Base-by-base conservation (phyloP, 371 early-diverging fungal genomes). In the Zychaea mexicana region DNA sequence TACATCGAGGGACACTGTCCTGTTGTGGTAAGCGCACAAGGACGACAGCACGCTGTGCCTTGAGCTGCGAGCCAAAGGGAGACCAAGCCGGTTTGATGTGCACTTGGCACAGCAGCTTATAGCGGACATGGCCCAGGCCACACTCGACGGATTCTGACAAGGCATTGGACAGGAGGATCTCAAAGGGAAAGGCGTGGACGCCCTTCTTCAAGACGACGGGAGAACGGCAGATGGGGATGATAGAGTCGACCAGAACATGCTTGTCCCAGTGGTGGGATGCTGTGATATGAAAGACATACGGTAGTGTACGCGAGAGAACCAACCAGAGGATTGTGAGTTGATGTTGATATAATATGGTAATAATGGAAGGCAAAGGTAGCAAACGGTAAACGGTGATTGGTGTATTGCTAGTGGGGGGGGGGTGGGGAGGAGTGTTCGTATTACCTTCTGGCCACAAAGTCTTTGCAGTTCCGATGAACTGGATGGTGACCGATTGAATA, bases 101-200 rank as follows among this genome's bases (percentile, higher is more conserved):
- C 30, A 76, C 70, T 52, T 71, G 68, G 36, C 76, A 73, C 45
- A 62, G 42, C 54, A 79, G 62, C 65, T 75, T 71, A 52, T 79
- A 79, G 2, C 72, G 71, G 12, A 79, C 72, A 45, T 61, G 67
- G 5, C 79, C 79, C 13, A 73, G 63, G 31, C 74, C 76, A 59
- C 79, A 79, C 42, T 79, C 79, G 15, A 79, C 70, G 8, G 79
- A 74, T 60, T 79, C 79, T 49, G 77, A 76, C 22, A 79, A 60
- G 8, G 74, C 68, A 63, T 72, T 79, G 49, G 79, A 76, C 46
- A 79, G 49, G 19, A 72, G 42, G 26, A 79, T 70, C 32, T 76
- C 77, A 66, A 79, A 79, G 3, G 79, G 79, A 42, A 79, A 72
- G 24, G 71, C 59, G 33, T 76, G 74, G 8, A 46, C 59, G 26